Conservation (phyloP, 108 stramenopile species). For the Pseudonitzschia multiseries region DNA sequence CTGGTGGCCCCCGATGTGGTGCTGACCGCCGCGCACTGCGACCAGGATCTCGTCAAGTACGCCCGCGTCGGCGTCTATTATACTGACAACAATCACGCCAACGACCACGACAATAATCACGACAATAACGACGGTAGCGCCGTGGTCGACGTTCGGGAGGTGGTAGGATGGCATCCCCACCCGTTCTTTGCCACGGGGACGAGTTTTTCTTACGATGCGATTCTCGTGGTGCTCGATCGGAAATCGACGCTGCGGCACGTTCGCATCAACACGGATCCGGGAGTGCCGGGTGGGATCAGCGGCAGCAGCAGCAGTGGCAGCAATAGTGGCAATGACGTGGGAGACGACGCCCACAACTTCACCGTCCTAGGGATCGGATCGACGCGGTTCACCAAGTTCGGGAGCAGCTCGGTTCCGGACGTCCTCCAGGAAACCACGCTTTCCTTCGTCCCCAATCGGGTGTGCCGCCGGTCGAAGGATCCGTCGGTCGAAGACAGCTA, state of each 20-base stretch:
- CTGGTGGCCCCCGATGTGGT: conserved; percentile 71
- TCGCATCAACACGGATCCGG: conserved; percentile 45
- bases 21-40: conserved; percentile 71
- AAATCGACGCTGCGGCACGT: conserved; percentile 20
- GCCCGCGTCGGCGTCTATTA: conserved; percentile 47
- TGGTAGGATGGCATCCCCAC: conserved; percentile 29
- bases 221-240: conserved; percentile 46
- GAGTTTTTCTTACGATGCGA: conserved; percentile 48
- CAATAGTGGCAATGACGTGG: not conserved
- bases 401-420: not conserved
- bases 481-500: conserved; percentile 31
- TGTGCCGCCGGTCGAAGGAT: conserved; percentile 35
- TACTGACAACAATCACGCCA: not conserved
- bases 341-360: conserved; percentile 22
- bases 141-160: conserved; percentile 4
- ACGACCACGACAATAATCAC: not conserved
- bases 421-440: conserved; percentile 36
- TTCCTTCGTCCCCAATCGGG: conserved; percentile 46
- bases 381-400: conserved; percentile 14
- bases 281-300: conserved; percentile 19
- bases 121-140: conserved; percentile 28
- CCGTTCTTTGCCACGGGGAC: conserved; percentile 37
- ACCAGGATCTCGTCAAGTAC: conserved; percentile 1
- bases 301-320: not conserved
- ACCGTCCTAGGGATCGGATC: conserved; percentile 59